Evolutionary conservation across 1,284 basidiomycete genomes (phyloP), one percentile per base, ranked within the genome.

Genomic region (Ganoderma boninense): DNA sequence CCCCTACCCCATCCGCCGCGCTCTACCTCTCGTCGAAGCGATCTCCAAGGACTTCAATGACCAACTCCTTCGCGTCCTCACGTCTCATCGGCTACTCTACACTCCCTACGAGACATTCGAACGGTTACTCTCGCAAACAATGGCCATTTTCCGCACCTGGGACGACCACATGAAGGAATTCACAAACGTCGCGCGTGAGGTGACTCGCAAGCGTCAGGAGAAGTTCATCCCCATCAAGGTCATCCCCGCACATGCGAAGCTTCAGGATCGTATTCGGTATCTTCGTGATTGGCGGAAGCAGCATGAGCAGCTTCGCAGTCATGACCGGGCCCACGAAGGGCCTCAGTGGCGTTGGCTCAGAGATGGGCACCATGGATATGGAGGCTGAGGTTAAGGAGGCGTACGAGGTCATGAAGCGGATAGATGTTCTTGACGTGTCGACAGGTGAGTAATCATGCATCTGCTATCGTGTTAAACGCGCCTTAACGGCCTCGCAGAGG

Each of bases 211-310:
- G 83, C 90, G 97, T 11, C 87, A 87, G 57, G 98, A 99, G 79
- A 94, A 94, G 82, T 99, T 99, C 82, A 96, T 99, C 70, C 97
- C 97, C 4, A 99, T 99, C 87, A 98, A 99, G 83, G 93, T 99
- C 71, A 88, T 90, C 38, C 91, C 96, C 5, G 97, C 95, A 0
- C 97, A 99, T 77, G 92, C 91, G 54, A 96, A 97, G 81, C 84
- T 99, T 60, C 95, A 97, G 82, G 96, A 98, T 78, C 87, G 97
- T 44, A 90, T 93, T 68, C 85, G 92, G 46, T 99, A 99, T 82
- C 83, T 99, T 29, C 87, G 94, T 67, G 95, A 95, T 49, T 99
- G 98, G 92, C 87, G 96, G 76, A 97, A 98, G 79, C 97, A 98
- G 78, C 98, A 99, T 78, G 96, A 99, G 79, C 97, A 99, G 83